A percentile compares a stretch with the other conserved stretches of the same genome.
Conservation (phyloP, 2,329 filamentous ascomycete species). For the Fusarium verticillioides region DNA sequence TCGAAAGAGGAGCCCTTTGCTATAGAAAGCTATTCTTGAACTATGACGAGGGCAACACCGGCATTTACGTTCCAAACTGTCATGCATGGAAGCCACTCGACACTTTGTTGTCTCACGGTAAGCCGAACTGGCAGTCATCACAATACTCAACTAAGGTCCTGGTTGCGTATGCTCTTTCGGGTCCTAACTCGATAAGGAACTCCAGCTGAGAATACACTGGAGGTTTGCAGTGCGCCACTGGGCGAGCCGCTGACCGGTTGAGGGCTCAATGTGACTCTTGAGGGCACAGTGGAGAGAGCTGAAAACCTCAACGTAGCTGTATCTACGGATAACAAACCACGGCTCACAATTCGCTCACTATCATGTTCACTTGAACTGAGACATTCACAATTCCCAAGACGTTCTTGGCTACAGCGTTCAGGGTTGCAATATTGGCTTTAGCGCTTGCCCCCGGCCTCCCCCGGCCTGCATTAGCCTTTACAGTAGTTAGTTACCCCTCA, state of each 20-base stretch:
- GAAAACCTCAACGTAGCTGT: background rate
- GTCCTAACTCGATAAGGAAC: background rate
- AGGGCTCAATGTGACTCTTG: background rate
- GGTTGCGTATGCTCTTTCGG: no score
- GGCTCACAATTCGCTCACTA: background rate
- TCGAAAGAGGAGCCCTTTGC: background rate
- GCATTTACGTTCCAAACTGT: background rate
- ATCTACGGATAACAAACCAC: no score
- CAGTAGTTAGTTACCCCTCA: background rate
- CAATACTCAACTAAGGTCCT: no score
- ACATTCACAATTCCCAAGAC: no score
- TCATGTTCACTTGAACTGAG: background rate
- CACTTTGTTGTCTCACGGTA: background rate
- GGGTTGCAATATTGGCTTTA: background rate
- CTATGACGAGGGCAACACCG: accelerated
- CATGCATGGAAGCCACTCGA: background rate
- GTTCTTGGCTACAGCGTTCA: background rate
- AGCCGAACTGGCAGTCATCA: background rate
- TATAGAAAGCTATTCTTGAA: background rate
- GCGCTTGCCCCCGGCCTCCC: background rate
- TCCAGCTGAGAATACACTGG: background rate
- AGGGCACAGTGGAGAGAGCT: background rate
- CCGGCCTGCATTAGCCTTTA: background rate
- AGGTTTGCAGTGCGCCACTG: background rate
- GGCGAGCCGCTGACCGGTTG: background rate